Evolutionary conservation across 805 yeast genomes (phyloP).

Genomic region (Saccharomycopsis sp.): DNA sequence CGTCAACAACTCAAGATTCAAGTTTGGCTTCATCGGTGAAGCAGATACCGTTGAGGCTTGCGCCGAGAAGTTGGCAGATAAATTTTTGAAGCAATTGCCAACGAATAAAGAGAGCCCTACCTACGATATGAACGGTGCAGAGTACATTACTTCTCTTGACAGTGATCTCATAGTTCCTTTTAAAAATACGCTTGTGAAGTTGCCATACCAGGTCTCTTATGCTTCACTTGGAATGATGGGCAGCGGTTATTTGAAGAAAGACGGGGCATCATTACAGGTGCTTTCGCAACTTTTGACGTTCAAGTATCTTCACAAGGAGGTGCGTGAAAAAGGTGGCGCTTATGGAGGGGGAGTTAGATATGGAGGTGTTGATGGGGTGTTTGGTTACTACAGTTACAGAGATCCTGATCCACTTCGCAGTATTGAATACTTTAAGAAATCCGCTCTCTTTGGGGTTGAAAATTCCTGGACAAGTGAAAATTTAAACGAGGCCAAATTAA

Average conservation of each 20-base stretch:
- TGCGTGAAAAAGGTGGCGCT: slow-evolving; percentile 95
- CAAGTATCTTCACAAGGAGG: slow-evolving; percentile 77
- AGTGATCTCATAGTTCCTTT: not conserved
- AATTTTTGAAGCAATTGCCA: slow-evolving; percentile 27
- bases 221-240: slow-evolving; percentile 63
- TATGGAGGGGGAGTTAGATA: slow-evolving; percentile 93
- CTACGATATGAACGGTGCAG: not conserved
- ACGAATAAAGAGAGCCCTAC: slow-evolving; percentile 21
- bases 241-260: slow-evolving; percentile 54
- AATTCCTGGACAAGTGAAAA: slow-evolving; percentile 53
- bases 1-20: slow-evolving; percentile 35
- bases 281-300: slow-evolving; percentile 73
- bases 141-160: slow-evolving; percentile 2
- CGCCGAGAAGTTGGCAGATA: slow-evolving; percentile 27
- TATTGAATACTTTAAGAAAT: slow-evolving; percentile 44
- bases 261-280: slow-evolving; percentile 80
- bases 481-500: slow-evolving; percentile 80
- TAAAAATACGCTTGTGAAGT: slow-evolving; percentile 36
- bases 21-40: slow-evolving; percentile 53
- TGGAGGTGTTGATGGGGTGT: slow-evolving; percentile 70
- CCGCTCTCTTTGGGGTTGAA: slow-evolving; percentile 41
- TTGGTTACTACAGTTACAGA: slow-evolving; percentile 82
- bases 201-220: slow-evolving; percentile 87
- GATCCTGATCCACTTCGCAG: slow-evolving; percentile 84
- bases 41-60: slow-evolving; percentile 26